Evolutionary conservation across 805 yeast species (phyloP), one percentile per base, ranked within the genome.

Genomic region (Myxozyma neotropica): DNA sequence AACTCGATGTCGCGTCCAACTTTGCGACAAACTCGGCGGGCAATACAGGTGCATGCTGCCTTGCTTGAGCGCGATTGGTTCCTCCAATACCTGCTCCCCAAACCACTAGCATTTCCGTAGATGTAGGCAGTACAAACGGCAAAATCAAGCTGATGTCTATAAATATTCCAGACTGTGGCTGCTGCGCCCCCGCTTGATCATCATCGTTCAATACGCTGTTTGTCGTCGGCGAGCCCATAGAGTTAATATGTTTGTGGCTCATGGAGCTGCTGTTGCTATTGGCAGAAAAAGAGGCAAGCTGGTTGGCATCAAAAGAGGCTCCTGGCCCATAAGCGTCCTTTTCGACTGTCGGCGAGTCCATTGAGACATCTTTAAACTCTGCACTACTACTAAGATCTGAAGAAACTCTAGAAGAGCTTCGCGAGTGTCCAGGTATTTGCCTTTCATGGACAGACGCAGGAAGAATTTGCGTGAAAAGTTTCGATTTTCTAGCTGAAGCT

Each of bases 41-140:
- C 48, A 91, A 73, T 23, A 83, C 75, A 0, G 97, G 97, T 70
- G 86, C 89, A 68, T 79, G 86, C 54, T 80, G 75, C 4, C 55
- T 26, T n/a, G 47, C 81, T 53, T 84, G 80, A 21, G 77, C 75
- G 42, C 77, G 77, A 54, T 82, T 79, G 1, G 82, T 72, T 1
- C 89, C 88, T 2, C 88, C 86, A 17, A 84, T 69, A 7, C 92
- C 91, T 0, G 89, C 82, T 1, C 96, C 95, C 78, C 89, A 93
- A 44, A 81, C 80, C 57, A 81, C 83, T 26, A 89, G 79, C 71
- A 90, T 74, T 72, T 93, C 97, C 1, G 82, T 75, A 8, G 83
- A 68, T n/a, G 86, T 84, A 1, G 97, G 97, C 29, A 90, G 73
- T 0, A 83, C 80, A 31, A 88, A 80, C 1, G 84, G 83, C 26